These are phyloP conservation scores for Sphaerostilbella broomeana DNA, from an alignment of 2,329 filamentous ascomycete species.

Conservation along the genomic window DNA sequence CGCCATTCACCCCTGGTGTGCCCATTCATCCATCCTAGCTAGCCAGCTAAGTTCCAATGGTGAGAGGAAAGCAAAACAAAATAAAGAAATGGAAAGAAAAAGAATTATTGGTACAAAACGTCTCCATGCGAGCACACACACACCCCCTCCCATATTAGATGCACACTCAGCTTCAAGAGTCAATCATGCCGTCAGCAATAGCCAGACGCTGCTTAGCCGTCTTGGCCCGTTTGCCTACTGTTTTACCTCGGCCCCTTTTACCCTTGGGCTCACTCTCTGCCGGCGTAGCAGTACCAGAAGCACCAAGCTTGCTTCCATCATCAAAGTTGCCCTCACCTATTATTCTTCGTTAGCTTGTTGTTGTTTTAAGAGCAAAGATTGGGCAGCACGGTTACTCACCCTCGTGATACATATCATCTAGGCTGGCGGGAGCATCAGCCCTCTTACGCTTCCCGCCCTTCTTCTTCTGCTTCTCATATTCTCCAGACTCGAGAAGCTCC, in stretches of 20 bases:
- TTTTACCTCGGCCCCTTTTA: conserved; percentile 54
- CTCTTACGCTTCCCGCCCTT: conserved; percentile 53
- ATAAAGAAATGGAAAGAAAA: neutral
- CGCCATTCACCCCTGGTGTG: too few relatives aligned
- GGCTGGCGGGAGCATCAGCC: conserved; percentile 51
- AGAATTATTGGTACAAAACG: conserved; percentile 8
- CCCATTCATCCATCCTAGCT: too few relatives aligned
- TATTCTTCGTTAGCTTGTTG: conserved; percentile 21
- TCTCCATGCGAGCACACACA: too few relatives aligned
- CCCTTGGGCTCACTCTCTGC: conserved; percentile 48
- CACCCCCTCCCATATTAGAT: too few relatives aligned
- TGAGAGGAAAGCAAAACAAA: neutral
- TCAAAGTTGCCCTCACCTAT: conserved; percentile 95
- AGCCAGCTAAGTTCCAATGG: too few relatives aligned
- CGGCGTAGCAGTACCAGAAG: conserved; percentile 78
- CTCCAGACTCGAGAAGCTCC: conserved; percentile 70
- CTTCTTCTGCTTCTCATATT: conserved; percentile 58
- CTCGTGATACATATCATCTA: conserved; percentile 99
- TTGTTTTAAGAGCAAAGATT: neutral
- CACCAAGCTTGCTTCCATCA: conserved; percentile 62
- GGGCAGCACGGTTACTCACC: conserved; percentile 55
- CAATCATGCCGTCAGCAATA: conserved; percentile 54
- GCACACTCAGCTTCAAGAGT: conserved; percentile 23
- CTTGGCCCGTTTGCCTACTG: conserved; percentile 49
- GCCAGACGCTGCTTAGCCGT: conserved; percentile 62